Conservation (phyloP, 2,329 filamentous ascomycete genomes). For the Nannizziopsis barbatae region DNA sequence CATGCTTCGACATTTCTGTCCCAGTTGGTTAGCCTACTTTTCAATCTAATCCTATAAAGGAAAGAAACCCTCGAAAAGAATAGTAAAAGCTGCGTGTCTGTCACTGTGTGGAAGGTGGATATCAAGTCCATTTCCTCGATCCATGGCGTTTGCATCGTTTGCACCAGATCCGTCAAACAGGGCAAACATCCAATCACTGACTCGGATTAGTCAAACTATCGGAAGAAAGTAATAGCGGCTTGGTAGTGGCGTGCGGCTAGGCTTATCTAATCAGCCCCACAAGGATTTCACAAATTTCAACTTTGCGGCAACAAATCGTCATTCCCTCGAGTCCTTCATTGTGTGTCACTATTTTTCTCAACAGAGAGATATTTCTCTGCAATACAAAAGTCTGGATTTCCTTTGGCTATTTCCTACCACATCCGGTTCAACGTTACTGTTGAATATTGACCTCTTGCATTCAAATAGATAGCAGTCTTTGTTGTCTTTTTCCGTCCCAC, state of each 20-base stretch:
- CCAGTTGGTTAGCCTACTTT: no score
- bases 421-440: background rate
- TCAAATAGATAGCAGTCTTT: conserved; percentile 9
- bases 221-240: conserved; percentile 3
- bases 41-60: no score
- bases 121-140: no score
- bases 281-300: conserved; percentile 8
- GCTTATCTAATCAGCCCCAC: conserved; percentile 8
- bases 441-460: background rate
- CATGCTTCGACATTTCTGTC: no score
- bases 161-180: background rate
- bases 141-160: background rate
- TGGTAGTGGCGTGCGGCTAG: conserved; percentile 5
- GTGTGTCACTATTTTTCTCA: no score
- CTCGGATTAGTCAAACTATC: background rate
- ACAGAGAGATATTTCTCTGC: background rate
- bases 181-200: background rate
- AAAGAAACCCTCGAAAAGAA: no score
- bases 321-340: no score
- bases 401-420: background rate
- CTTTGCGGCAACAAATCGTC: background rate
- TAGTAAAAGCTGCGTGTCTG: no score
- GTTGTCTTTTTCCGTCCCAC: conserved; percentile 13
- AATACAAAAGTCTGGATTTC: background rate
- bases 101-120: no score